These are phyloP conservation scores for Boletus vinaceobasis DNA, from an alignment of 768 basidiomycete species.

Conservation along the genomic window DNA sequence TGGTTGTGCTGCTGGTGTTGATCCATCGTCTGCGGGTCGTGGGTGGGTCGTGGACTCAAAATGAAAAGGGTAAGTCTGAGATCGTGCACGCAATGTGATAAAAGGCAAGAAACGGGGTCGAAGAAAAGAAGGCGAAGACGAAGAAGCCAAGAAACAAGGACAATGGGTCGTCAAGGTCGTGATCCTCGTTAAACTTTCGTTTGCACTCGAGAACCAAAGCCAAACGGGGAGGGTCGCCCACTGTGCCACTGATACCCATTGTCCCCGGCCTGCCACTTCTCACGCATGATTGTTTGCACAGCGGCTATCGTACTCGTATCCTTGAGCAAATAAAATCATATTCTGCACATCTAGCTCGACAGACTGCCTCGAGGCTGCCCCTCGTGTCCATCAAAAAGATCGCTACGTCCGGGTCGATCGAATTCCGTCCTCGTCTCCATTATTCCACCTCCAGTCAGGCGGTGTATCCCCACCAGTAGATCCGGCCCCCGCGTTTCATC, in stretches of 20 bases:
- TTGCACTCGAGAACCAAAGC: conserved; percentile 26
- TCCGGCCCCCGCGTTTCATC: conserved; percentile 17
- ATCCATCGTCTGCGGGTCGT: conserved; percentile 41
- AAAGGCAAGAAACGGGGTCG: conserved; percentile 33
- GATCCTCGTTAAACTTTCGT: conserved; percentile 20
- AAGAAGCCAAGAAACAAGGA: conserved; percentile 32
- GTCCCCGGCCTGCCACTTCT: conserved; percentile 13
- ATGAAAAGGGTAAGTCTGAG: conserved; percentile 34
- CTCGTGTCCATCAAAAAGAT: conserved; percentile 15
- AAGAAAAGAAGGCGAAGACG: conserved; percentile 32
- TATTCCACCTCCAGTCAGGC: neutral
- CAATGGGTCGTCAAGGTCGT: conserved; percentile 22
- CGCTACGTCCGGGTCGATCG: conserved; percentile 5
- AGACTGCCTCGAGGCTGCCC: conserved; percentile 24
- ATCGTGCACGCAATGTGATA: conserved; percentile 35
- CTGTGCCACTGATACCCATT: conserved; percentile 7
- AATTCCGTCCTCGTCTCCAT: neutral
- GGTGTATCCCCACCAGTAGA: neutral
- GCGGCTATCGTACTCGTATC: neutral
- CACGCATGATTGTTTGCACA: conserved; percentile 15
- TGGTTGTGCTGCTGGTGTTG: conserved; percentile 42
- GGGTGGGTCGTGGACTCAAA: conserved; percentile 33
- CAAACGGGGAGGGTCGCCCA: conserved; percentile 6
- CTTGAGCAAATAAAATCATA: conserved; percentile 3
- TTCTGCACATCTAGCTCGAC: neutral